Evolutionary conservation across 2,329 filamentous ascomycete species (phyloP).

Genomic region (Beauveria medogensis): DNA sequence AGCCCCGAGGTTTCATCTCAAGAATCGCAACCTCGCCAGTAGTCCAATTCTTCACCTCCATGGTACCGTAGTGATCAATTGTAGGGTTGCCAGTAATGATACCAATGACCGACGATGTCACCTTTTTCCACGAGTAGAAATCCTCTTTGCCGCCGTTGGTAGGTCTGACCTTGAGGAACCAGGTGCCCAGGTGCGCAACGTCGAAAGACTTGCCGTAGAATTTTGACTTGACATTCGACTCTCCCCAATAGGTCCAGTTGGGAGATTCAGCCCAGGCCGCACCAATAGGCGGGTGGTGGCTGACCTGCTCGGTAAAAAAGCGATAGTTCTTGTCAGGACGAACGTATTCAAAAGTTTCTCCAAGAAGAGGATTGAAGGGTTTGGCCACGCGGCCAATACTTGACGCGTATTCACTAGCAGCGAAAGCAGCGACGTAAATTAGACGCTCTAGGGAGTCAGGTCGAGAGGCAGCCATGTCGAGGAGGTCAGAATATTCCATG

Average conservation of each 20-base stretch:
- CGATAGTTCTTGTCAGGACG: slow-evolving; percentile 95
- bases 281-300: slow-evolving; percentile 90
- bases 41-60: slow-evolving; percentile 97
- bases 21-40: slow-evolving; percentile 85
- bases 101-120: slow-evolving; percentile 92
- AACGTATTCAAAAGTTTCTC: slow-evolving; percentile 95
- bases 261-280: slow-evolving; percentile 88
- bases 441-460: slow-evolving; percentile 83
- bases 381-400: slow-evolving; percentile 96
- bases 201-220: slow-evolving; percentile 98
- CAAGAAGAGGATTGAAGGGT: slow-evolving; percentile 92
- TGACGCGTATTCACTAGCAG: slow-evolving; percentile 91
- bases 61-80: slow-evolving; percentile 95
- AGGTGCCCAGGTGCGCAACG: slow-evolving; percentile 91
- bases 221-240: slow-evolving; percentile 90
- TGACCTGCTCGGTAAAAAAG: slow-evolving; percentile 97
- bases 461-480: slow-evolving; percentile 81
- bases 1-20: slow-evolving; percentile 91
- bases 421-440: slow-evolving; percentile 91
- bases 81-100: slow-evolving; percentile 96
- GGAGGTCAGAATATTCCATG: slow-evolving; percentile 92
- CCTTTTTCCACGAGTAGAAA: slow-evolving; percentile 97
- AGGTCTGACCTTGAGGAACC: slow-evolving; percentile 84
- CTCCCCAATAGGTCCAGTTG: slow-evolving; percentile 95
- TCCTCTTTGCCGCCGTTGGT: slow-evolving; percentile 69